phyloP scores from a whole-genome alignment of 2,329 filamentous ascomycete species.

The Fusarium sacchari region DNA sequence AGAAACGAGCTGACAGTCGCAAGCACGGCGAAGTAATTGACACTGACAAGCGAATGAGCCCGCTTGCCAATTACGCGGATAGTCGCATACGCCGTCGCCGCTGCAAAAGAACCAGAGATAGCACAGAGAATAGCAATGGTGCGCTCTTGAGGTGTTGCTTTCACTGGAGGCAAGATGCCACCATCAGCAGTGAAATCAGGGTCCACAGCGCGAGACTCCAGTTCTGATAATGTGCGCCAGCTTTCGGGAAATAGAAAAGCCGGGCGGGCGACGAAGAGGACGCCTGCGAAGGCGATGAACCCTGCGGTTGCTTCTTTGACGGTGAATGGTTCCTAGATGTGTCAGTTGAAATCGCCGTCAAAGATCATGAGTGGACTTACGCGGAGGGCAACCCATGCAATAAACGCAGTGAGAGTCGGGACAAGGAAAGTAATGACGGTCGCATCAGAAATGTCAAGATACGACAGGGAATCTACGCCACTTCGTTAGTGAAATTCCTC shows the following conservation, averaged over 20 bases:
- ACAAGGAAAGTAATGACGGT: constrained; percentile 84
- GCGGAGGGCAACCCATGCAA: constrained; percentile 67
- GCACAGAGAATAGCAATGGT: constrained; percentile 72
- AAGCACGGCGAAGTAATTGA: constrained; percentile 79
- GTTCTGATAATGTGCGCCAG: background rate
- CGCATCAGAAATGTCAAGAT: constrained; percentile 80
- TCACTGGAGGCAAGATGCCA: constrained; percentile 45
- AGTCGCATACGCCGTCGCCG: constrained; percentile 74
- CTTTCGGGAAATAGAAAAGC: constrained; percentile 61
- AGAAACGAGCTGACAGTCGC: constrained; percentile 73
- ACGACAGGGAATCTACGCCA: constrained; percentile 60
- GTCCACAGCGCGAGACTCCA: background rate
- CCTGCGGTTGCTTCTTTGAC: constrained; percentile 75
- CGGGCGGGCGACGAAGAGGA: constrained; percentile 80
- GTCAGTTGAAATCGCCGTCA: rapidly evolving
- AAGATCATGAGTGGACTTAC: constrained; percentile 8
- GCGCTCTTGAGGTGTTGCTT: constrained; percentile 67
- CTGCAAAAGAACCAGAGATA: constrained; percentile 75
- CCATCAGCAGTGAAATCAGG: constrained; percentile 13
- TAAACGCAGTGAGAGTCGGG: constrained; percentile 72
- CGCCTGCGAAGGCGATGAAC: constrained; percentile 75
- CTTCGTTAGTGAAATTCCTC: background rate
- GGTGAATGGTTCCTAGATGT: constrained; percentile 73
- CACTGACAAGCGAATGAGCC: constrained; percentile 78
- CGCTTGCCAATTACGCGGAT: constrained; percentile 80